Conservation (phyloP, 169 alveolate genomes). For the Amoebophrya sp. region DNA sequence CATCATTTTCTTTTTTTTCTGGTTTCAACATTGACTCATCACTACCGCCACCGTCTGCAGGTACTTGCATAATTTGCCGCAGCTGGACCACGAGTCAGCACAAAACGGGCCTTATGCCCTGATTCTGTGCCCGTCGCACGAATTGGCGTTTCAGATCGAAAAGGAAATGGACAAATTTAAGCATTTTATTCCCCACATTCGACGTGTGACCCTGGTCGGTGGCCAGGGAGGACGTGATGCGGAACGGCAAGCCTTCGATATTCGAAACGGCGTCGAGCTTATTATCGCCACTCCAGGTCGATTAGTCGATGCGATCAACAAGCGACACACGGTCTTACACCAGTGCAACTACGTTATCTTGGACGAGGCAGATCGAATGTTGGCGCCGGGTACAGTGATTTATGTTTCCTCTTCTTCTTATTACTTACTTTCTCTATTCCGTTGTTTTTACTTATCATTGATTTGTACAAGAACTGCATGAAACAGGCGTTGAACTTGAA, state of each 20-base stretch:
- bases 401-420: neutral
- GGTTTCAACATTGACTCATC: no score
- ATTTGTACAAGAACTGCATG: slow-evolving; percentile 31
- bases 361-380: slow-evolving; percentile 96
- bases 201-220: slow-evolving; percentile 32
- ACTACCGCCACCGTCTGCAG: no score
- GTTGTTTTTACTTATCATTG: neutral
- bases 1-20: no score
- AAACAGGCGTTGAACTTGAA: slow-evolving; percentile 37
- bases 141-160: slow-evolving; percentile 84
- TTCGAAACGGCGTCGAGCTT: slow-evolving; percentile 66
- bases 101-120: slow-evolving; percentile 90
- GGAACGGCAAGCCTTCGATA: slow-evolving; percentile 73
- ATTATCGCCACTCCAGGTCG: slow-evolving; percentile 97
- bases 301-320: slow-evolving; percentile 81
- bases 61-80: slow-evolving; percentile 71
- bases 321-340: slow-evolving; percentile 76
- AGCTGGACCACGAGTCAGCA: slow-evolving; percentile 65
- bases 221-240: slow-evolving; percentile 84
- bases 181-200: neutral
- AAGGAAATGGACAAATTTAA: slow-evolving; percentile 67
- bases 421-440: neutral
- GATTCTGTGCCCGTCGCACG: slow-evolving; percentile 57
- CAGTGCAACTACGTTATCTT: slow-evolving; percentile 84
- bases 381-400: slow-evolving; percentile 50